Evolutionary conservation across 2,329 filamentous ascomycete species (phyloP), one percentile per base, ranked within the genome.

Genomic region (Colletotrichum sp.): DNA sequence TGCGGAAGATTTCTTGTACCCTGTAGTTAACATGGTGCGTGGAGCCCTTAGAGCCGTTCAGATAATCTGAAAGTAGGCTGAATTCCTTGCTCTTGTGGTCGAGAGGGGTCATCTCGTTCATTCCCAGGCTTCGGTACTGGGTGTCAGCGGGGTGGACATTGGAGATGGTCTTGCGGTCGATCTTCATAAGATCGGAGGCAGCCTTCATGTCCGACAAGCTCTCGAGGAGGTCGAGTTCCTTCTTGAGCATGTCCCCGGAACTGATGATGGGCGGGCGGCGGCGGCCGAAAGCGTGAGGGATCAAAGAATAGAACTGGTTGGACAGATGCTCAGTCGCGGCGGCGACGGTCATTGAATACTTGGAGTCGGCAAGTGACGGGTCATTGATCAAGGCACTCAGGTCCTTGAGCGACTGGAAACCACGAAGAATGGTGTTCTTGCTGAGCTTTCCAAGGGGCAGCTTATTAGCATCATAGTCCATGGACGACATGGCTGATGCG

Each of bases 161-260:
- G 9, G 63, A 52, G 6, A 52, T 28, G 12, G 30, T 71, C 77
- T 88, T 86, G 60, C 82, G 84, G 49, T 92, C 90, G 6, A 88
- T 86, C 84, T 95, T 96, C 90, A 98, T 93, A 81, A 98, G 94
- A 30, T 93, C 90, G 26, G 92, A 91, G 3, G 95, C 93, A 76
- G 95, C 93, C 84, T 96, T 96, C 94, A 98, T 96, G 80, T 97
- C 95, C 3, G 92, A 93, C 82, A 98, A 86, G 76, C 92, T 94
- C 80, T 98, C 95, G 1, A 98, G 90, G 78, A 98, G 89, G 60
- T 95, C 93, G 79, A 96, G 90, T 85, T 98, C 95, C 79, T 86
- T 90, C 85, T 96, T 95, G 79, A 98, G 89, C 78, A 89, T 84
- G 2, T 79, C 78, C 24, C 90, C 81, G 52, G 86, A 86, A 39